These are phyloP conservation scores for Salix caprea DNA, from an alignment of 345 rosid species.

Conservation along the genomic window DNA sequence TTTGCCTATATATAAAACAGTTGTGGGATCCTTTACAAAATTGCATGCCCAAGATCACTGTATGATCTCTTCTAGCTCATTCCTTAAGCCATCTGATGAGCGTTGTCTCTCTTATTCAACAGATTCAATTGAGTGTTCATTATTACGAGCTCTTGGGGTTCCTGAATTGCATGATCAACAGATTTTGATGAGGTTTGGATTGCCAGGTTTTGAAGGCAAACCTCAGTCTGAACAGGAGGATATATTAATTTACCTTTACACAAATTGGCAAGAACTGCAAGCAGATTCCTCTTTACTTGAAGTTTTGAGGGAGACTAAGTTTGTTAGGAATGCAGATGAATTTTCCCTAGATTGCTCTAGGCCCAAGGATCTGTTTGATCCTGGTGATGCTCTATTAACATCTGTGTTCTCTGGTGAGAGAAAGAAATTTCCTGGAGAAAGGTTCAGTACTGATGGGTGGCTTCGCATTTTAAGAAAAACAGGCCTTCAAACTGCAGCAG, in stretches of 20 bases:
- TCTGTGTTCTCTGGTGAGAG: constrained; percentile 84
- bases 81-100: constrained; percentile 70
- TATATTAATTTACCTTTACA: constrained; percentile 57
- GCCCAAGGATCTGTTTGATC: constrained; percentile 88
- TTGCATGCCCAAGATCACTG: constrained; percentile 60
- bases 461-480: constrained; percentile 73
- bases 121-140: constrained; percentile 56
- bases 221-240: constrained; percentile 71
- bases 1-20: constrained; percentile 81
- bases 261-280: constrained; percentile 73
- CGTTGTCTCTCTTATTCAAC: constrained; percentile 60
- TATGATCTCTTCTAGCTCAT: constrained; percentile 70
- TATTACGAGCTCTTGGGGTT: constrained; percentile 77
- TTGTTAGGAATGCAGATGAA: constrained; percentile 75
- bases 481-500: constrained; percentile 68
- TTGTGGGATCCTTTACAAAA: constrained; percentile 54
- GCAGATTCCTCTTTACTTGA: constrained; percentile 64
- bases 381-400: constrained; percentile 68
- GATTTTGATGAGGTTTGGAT: constrained; percentile 77
- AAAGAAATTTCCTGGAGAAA: constrained; percentile 88
- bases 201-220: constrained; percentile 71
- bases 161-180: constrained; percentile 74
- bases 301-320: constrained; percentile 72
- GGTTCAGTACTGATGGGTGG: constrained; percentile 78
- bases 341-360: constrained; percentile 51